A percentile compares a stretch with the other conserved stretches of the same genome.
Conservation (phyloP, 2,329 filamentous ascomycete species). For the Colletotrichum truncatum region DNA sequence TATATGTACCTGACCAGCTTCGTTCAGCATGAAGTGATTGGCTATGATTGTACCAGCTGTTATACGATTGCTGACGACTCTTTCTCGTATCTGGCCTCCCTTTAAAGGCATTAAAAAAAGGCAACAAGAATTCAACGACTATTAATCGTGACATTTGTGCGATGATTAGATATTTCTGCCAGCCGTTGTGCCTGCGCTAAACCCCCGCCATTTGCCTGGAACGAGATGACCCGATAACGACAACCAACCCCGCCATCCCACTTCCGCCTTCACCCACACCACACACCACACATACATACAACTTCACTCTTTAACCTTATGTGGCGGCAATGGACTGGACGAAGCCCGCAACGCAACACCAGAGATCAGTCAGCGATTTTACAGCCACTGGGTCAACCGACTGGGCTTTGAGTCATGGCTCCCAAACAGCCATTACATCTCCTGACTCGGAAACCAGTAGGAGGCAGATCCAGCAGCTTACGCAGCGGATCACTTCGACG, state of each 20-base stretch:
- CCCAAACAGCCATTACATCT: conserved; percentile 35
- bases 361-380: conserved; percentile 2
- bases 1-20: not conserved
- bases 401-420: conserved; percentile 32
- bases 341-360: not conserved
- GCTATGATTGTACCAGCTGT: too few relatives aligned
- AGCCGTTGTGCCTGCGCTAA: not conserved
- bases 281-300: too few relatives aligned
- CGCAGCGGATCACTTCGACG: conserved; percentile 45
- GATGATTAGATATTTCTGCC: not conserved
- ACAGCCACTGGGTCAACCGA: too few relatives aligned
- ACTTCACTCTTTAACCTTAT: not conserved
- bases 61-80: too few relatives aligned
- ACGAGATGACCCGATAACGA: too few relatives aligned
- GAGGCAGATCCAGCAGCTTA: conserved; percentile 44
- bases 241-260: not conserved
- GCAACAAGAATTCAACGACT: too few relatives aligned
- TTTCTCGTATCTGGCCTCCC: too few relatives aligned
- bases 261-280: not conserved
- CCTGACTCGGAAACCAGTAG: conserved; percentile 43
- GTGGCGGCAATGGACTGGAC: not conserved
- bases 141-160: too few relatives aligned
- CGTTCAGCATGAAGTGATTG: too few relatives aligned
- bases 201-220: too few relatives aligned
- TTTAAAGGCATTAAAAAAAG: too few relatives aligned